Conservation (phyloP, 2,329 filamentous ascomycete genomes). For the Sclerotinia borealis region DNA sequence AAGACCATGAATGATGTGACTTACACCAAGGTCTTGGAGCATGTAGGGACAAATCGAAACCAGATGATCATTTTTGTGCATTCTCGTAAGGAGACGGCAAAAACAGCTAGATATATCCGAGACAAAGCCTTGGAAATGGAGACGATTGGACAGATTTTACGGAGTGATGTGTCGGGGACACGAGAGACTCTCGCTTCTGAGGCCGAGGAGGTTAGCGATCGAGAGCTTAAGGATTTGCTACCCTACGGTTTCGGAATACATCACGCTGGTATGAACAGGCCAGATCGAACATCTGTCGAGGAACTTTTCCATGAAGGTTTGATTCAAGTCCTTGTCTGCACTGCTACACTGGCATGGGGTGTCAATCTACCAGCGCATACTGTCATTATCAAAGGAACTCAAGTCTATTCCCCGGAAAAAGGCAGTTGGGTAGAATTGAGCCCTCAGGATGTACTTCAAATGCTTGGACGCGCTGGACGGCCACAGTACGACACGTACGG, state of each 20-base stretch:
- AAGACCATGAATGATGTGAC: slow-evolving; percentile 99
- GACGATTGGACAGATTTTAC: slow-evolving; percentile 91
- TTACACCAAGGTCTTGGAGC: slow-evolving; percentile 94
- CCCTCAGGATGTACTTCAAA: slow-evolving; percentile 95
- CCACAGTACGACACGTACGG: slow-evolving; percentile 97
- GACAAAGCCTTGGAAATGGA: slow-evolving; percentile 97
- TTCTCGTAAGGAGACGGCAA: slow-evolving; percentile 95
- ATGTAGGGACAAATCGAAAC: slow-evolving; percentile 86
- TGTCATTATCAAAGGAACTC: slow-evolving; percentile 97
- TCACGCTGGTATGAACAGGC: slow-evolving; percentile 92
- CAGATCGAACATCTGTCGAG: slow-evolving; percentile 92
- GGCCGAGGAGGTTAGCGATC: slow-evolving; percentile 73
- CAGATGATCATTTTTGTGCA: slow-evolving; percentile 99
- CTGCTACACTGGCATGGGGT: slow-evolving; percentile 97
- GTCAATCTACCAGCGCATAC: slow-evolving; percentile 97
- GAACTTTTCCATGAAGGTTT: slow-evolving; percentile 87
- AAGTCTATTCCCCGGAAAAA: slow-evolving; percentile 97
- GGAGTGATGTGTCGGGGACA: slow-evolving; percentile 77
- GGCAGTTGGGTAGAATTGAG: slow-evolving; percentile 97
- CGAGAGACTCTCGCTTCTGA: slow-evolving; percentile 84
- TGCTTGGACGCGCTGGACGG: slow-evolving; percentile 94
- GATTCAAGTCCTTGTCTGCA: slow-evolving; percentile 93
- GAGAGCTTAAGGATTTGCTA: slow-evolving; percentile 85
- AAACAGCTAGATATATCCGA: slow-evolving; percentile 91
- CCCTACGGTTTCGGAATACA: slow-evolving; percentile 98